Evolutionary conservation across 2,329 filamentous ascomycete genomes (phyloP), one percentile per base, ranked within the genome.

Genomic region (Calonectria ilicicola): DNA sequence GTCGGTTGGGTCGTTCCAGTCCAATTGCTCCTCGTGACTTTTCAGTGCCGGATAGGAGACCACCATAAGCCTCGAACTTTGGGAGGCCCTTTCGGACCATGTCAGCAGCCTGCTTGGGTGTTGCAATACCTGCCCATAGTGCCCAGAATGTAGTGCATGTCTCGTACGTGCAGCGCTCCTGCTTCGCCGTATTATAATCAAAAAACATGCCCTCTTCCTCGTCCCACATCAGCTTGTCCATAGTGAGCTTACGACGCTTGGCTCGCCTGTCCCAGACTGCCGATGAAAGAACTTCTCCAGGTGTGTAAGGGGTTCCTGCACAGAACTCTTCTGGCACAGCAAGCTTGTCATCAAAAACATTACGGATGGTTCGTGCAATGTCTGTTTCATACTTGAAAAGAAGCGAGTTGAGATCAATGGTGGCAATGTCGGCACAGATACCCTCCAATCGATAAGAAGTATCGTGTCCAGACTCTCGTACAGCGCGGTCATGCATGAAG

Each of bases 361-460:
- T 93, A 69, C 95, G 94, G 79, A 99, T 98, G 10, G 92, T 93
- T 73, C 94, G 92, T 2, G 94, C 93, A 82, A 99, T 98, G 80
- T 99, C 97, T 35, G 93, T 93, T 85, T 99, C 97, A 81, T 98
- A 98, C 85, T 98, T 98, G 90, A 97, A 99, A 32, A 99, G 87
- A 35, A 98, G 88, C 32, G 95, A 97, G 86, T 99, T 98, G 68
- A 98, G 89, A 81, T 99, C 97, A 72, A 98, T 95, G 0, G 96
- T 98, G 14, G 96, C 97, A 29, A 98, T 88, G 81, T 98, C 92
- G 14, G 95, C 97, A 79, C 94, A 96, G 27, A 97, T 90, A 58
- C 92, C 93, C 85, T 98, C 97, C 23, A 99, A 89, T 21, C 97
- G 94, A 85, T 98, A 98, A 19, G 94, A 94, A 2, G 97, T 99